Evolutionary conservation across 805 yeast genomes (phyloP), one percentile per base, ranked within the genome.

Genomic region (Wickerhamiella kurtzmanii): DNA sequence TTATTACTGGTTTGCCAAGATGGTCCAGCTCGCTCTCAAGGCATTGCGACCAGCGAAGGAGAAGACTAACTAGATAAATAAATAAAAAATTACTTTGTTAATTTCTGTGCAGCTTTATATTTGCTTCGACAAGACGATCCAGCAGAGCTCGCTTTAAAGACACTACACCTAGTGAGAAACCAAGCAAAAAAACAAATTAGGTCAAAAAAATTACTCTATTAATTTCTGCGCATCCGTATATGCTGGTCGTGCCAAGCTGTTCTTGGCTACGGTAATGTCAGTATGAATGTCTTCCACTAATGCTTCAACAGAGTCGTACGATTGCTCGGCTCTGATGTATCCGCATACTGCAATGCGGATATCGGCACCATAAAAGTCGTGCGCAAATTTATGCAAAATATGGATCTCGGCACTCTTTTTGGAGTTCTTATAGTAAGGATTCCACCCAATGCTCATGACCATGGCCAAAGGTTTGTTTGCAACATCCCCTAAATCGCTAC

Each of bases 391-490:
- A 64, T 86, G 94, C 46, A 92, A 70, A 3, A 92, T 73, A 63
- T 92, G 96, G 19, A 92, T 69, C 57, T 92, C 73, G 2, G 92
- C 94, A 0, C 95, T 79, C 64, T 84, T 85, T 55, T 74, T 74
- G 44, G 75, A 70, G 63, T 92, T 88, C 21, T 79, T 74, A 66
- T 77, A 92, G 61, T 80, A 89, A 36, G 98, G 97, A 60, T 92
- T 92, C 83, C 87, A 85, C 1, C 99, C 99, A 17, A 92, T 72
- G 6, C 95, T 84, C 84, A 89, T 81, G 6, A 92, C 98, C 80
- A 87, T 86, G 0, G 96, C 96, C 21, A 77, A 67, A 1, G 71
- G 71, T 17, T 72, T 65, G 37, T 71, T 74, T 2, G 54, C 57
- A 1, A 60, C 62, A 0, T 45, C 22, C n/a, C 48, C 25, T 42